Evolutionary conservation across 2,329 filamentous ascomycete species (phyloP), one percentile per base, ranked within the genome.

Genomic region (Claviceps sorghi): DNA sequence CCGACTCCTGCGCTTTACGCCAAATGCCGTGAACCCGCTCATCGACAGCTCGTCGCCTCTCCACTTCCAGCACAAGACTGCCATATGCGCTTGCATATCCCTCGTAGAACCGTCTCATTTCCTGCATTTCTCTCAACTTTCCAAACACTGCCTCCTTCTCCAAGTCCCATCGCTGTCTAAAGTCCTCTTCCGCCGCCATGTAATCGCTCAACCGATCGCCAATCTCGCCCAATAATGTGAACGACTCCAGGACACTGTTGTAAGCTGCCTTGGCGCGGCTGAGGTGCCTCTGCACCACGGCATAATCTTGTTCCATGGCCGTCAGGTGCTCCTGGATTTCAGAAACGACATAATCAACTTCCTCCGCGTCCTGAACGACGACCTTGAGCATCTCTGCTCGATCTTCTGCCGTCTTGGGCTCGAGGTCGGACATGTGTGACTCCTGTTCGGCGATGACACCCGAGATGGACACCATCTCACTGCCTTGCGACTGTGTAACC

Each of bases 81-180:
- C 88, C 85, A 62, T 98, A 97, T 0, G 89, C 88, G 50, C 81
- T 78, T 21, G 86, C 76, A 61, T 97, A 98, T 19, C 84, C 83
- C 55, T 91, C 85, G 66, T 96, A 97, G 60, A 96, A 88, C n/a
- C 79, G 73, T 11, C 82, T 77, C 60, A 96, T 78, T 22, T 80
- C 79, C 50, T 84, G 81, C 67, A 97, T 84, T 61, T 95, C 88
- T 10, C 76, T 72, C 42, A 95, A 78, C 59, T 82, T 85, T 17
- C 70, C 73, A 38, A 76, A 73, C 26, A 97, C 86, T 19, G 75
- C 76, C 4, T 79, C 76, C 57, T 83, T 82, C 58, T 95, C 88
- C 54, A 84, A 80, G 30, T 79, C 77, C 88, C 91, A 96, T 2
- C 78, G 69, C 22, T 73, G 69, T 38, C 74, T 72, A 62, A 86